Base-by-base conservation (phyloP, 148 eudicot species). In the Chenopodium formosanum region DNA sequence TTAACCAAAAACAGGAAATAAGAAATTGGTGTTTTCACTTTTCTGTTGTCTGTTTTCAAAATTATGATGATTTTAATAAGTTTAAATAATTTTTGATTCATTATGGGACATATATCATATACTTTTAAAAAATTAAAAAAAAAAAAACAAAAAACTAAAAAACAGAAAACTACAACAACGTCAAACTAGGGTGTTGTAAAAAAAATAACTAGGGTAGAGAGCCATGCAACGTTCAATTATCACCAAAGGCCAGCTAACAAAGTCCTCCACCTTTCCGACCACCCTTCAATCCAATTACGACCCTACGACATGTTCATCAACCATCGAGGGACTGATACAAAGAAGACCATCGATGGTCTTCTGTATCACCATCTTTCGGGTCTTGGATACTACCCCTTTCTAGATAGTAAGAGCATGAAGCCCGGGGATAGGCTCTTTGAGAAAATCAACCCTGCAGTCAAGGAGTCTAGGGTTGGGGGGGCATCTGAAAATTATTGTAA, bases 401-500 rank as follows among this genome's bases (percentile, higher is more conserved):
- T 91, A 81, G 96, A 92, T 79, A 87, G 86, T 85, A 88, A 88
- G 82, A 87, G 70, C 84, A 91, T 91, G 92, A 84, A 86, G 46
- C 92, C 97, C 0, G 94, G 97, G 22, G 94, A 91, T 72, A 67
- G 53, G 44, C 58, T 92, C 60, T 88, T 86, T 29, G 90, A 89
- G 0, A 84, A 83, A 2, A 90, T 92, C n/a, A 86, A 89, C 62
- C 72, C 44, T 11, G 97, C 84, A 0, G 82, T 92, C 10, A 29
- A 69, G 8, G 31, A 60, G 0, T 87, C 91, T 22, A 84, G 79
- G 78, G 82, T 91, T 19, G 97, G 94, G 1, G 83, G 91, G 0
- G 94, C 91, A 9, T 92, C 97, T 0, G 91, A 88, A 5, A 80
- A 84, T 4, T 92, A 92, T 71, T 89, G 93, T 46, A 87, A 92